A percentile compares a stretch with the other conserved stretches of the same genome.
Evolutionary conservation across 1,284 basidiomycete species (phyloP).

Genomic region (Taiwanofungus camphoratus): DNA sequence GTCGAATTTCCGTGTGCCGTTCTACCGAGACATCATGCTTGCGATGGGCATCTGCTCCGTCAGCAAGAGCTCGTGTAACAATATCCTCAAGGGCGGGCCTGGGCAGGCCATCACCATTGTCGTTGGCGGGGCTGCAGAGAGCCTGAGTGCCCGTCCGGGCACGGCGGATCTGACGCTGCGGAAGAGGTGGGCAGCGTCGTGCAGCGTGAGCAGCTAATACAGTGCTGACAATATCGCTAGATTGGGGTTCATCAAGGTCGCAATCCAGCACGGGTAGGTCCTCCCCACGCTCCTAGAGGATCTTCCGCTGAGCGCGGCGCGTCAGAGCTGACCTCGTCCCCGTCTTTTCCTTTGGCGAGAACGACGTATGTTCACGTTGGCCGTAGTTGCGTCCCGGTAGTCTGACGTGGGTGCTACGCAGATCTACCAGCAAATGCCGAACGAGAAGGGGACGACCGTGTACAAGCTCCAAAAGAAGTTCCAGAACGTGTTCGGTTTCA

Average conservation of each 20-base stretch:
- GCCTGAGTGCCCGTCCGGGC: conserved; percentile 88
- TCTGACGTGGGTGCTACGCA: no score
- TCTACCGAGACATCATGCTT: conserved; percentile 90
- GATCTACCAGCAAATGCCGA: conserved; percentile 96
- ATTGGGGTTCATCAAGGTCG: conserved; percentile 94
- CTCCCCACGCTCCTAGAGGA: not conserved
- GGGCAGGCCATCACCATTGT: conserved; percentile 88
- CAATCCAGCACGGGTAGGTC: conserved; percentile 84
- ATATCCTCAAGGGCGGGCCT: conserved; percentile 75
- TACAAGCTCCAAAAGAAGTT: conserved; percentile 87
- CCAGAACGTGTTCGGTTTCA: conserved; percentile 91
- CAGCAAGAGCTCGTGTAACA: conserved; percentile 84
- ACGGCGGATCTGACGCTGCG: conserved; percentile 91
- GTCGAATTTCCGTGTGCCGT: conserved; percentile 87
- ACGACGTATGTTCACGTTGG: conserved; percentile 64
- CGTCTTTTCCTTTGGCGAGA: conserved; percentile 97
- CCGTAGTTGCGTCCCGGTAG: not conserved
- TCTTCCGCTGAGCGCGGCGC: not conserved
- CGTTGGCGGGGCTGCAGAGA: conserved; percentile 94
- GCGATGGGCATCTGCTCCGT: conserved; percentile 89
- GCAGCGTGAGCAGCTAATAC: not conserved
- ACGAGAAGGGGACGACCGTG: conserved; percentile 87
- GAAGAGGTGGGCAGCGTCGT: conserved; percentile 47
- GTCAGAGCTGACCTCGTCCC: conserved; percentile 85
- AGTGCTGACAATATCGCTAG: conserved; percentile 28